Evolutionary conservation across 495 filamentous ascomycete genomes (phyloP).

Genomic region (Apodospora peruviana): DNA sequence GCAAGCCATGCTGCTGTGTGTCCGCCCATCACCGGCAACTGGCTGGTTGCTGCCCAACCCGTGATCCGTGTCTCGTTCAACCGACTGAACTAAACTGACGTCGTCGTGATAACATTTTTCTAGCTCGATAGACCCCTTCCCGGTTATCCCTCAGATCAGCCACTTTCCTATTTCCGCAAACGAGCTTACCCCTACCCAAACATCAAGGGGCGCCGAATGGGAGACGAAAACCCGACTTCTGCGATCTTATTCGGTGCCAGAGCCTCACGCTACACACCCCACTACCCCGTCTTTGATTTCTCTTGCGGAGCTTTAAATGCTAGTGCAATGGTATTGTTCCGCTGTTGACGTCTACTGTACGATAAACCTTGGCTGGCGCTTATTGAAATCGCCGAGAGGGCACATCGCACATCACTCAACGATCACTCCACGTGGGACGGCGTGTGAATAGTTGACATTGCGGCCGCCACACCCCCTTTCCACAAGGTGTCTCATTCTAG

Average conservation of each 20-base stretch:
- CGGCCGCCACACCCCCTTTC: no score
- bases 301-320: neutral
- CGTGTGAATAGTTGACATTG: no score
- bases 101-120: neutral
- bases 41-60: conserved; percentile 10
- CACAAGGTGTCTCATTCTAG: no score
- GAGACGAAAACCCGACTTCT: conserved; percentile 3
- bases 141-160: no score
- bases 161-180: conserved; percentile 12
- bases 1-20: no score
- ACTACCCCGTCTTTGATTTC: neutral
- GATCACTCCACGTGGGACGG: neutral
- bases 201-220: conserved; percentile 12
- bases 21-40: no score
- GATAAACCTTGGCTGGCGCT: conserved; percentile 6
- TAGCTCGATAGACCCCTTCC: no score
- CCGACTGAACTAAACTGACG: conserved; percentile 6
- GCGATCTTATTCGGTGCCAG: conserved; percentile 17
- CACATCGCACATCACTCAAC: neutral
- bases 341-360: no score
- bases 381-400: neutral
- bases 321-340: no score
- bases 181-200: conserved; percentile 13
- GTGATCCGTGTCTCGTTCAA: neutral
- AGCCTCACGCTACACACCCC: neutral